Evolutionary conservation across 768 basidiomycete species (phyloP), one percentile per base, ranked within the genome.

Genomic region (Russula sp.): DNA sequence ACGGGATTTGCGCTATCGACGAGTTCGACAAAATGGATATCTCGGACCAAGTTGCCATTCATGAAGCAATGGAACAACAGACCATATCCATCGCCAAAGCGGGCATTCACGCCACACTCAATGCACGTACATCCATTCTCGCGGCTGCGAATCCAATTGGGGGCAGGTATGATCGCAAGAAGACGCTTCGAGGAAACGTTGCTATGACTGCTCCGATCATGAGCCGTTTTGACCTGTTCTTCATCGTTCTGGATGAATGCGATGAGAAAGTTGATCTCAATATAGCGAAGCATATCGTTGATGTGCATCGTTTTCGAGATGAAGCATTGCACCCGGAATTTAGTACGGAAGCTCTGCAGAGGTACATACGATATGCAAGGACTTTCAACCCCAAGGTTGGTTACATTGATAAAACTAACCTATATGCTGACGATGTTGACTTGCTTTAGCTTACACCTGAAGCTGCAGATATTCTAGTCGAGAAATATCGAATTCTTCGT

Each of bases 11-110:
- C 72, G 95, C 95, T n/a, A 99, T 99, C 70, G 97, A 99, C 77
- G 97, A 98, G 75, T 99, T 99, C 71, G 97, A 99, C 83, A 99
- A 99, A 76, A 99, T 99, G 97, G 96, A 98, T 73, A 86, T 98
- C 57, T 87, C 91, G 0, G 97, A 98, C 74, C 97, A 98, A 74
- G 94, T 98, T 48, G 97, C 97, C 40, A 98, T 99, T 70, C 97
- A 99, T 80, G 96, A 98, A 80, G 96, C 96, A 8, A 98, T 98
- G 96, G 96, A 98, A 86, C 96, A 98, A 77, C 95, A 98, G 77
- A 98, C 96, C 1, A 98, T 98, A 69, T 97, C 94, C 34, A 98
- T 98, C 66, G 97, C 97, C 47, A 99, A 99, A 74, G 97, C 97
- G 2, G 97, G 97, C 61, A 99, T 99, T 68, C 96, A 98, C 70